These are phyloP conservation scores for Toxoplasma gondii DNA, from an alignment of 169 alveolate species.

Conservation along the genomic window DNA sequence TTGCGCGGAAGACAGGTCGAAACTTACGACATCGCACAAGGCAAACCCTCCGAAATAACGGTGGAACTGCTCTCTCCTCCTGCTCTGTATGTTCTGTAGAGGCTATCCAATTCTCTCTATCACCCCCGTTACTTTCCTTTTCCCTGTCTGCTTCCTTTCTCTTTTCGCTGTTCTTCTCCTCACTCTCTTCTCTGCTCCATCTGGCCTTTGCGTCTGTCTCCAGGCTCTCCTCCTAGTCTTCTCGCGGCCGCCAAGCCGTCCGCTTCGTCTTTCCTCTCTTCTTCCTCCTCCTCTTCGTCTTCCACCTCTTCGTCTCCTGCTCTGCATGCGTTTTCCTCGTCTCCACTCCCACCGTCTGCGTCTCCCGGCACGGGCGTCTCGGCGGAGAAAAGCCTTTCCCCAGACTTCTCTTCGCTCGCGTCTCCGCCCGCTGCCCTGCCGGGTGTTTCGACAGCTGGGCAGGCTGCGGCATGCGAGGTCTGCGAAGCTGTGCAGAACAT, in stretches of 20 bases:
- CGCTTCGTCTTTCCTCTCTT: neutral
- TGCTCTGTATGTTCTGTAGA: too few relatives aligned
- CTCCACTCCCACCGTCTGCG: neutral
- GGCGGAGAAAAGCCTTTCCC: too few relatives aligned
- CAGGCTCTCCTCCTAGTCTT: neutral
- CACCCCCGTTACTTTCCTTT: neutral
- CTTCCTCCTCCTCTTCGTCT: neutral
- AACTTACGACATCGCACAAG: too few relatives aligned
- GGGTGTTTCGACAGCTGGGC: neutral
- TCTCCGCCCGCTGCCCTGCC: neutral
- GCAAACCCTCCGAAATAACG: too few relatives aligned
- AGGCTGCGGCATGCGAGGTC: neutral
- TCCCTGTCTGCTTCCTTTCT: neutral
- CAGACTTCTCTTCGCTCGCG: too few relatives aligned
- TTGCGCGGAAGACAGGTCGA: too few relatives aligned
- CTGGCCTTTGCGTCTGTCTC: neutral
- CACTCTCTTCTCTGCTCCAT: neutral
- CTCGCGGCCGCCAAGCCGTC: too few relatives aligned
- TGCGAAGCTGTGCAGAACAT: neutral
- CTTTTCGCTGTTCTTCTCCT: neutral
- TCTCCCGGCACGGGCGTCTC: too few relatives aligned
- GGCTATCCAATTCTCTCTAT: too few relatives aligned
- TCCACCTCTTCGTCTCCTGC: slow-evolving; percentile 1
- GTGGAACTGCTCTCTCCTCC: too few relatives aligned
- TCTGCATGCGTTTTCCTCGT: neutral